Evolutionary conservation across 2,329 filamentous ascomycete species (phyloP).

Genomic region (Stagonosporopsis chrysanthemi): DNA sequence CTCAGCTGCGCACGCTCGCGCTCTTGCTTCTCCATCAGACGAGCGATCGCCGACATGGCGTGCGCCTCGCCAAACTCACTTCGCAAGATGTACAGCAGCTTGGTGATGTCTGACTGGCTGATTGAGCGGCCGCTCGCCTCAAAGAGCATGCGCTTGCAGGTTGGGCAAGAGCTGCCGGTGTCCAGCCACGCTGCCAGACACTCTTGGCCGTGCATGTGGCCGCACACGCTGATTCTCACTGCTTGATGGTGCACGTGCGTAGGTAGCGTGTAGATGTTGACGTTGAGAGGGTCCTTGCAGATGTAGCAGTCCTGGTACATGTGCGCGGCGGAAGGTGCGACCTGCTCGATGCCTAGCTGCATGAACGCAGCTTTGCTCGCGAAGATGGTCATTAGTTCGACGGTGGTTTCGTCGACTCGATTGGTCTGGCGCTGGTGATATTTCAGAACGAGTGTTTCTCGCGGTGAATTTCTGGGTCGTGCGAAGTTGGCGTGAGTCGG

Average conservation of each 20-base stretch:
- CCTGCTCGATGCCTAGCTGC: conserved; percentile 17
- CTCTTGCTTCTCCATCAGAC: conserved; percentile 12
- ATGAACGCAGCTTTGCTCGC: conserved; percentile 24
- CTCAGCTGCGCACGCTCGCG: conserved; percentile 2
- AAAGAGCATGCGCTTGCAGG: conserved; percentile 29
- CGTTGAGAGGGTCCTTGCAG: conserved; percentile 22
- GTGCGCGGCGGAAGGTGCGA: conserved; percentile 17
- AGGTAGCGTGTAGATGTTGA: conserved; percentile 1
- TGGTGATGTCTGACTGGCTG: background rate
- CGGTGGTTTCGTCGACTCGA: background rate
- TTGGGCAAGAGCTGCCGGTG: conserved; percentile 28
- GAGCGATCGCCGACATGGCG: conserved; percentile 14
- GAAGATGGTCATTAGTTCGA: conserved; percentile 22
- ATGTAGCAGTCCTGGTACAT: conserved; percentile 28
- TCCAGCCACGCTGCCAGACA: conserved; percentile 32
- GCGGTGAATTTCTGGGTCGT: background rate
- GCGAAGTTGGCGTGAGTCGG: background rate
- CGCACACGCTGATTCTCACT: conserved; percentile 26
- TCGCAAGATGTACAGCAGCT: background rate
- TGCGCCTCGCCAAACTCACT: background rate
- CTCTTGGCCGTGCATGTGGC: conserved; percentile 28
- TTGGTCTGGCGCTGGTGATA: background rate
- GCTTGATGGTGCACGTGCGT: conserved; percentile 19
- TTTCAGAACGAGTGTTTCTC: background rate
- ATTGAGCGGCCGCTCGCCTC: conserved; percentile 3